These are phyloP conservation scores for Yamadazyma siamensis DNA, from an alignment of 1,139 yeast genomes.

Conservation along the genomic window DNA sequence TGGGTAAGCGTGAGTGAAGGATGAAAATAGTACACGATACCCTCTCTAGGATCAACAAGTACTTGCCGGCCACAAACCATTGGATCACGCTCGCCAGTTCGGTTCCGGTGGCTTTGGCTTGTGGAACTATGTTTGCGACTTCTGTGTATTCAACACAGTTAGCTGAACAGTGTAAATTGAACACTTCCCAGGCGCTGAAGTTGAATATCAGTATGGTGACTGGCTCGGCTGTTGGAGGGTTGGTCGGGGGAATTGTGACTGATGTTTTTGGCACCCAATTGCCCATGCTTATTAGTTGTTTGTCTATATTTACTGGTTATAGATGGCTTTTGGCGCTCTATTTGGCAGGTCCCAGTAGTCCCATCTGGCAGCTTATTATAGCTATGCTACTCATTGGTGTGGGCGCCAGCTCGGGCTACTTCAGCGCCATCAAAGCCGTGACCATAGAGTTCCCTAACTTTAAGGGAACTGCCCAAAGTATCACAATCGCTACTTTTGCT, in stretches of 20 bases:
- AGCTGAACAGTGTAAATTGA: slow-evolving; percentile 27
- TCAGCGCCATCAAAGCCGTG: slow-evolving; percentile 34
- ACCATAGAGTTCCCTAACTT: slow-evolving; percentile 28
- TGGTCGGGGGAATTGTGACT: slow-evolving; percentile 29
- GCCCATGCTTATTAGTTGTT: slow-evolving; percentile 27
- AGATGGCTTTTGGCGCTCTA: slow-evolving; percentile 23
- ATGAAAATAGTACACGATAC: slow-evolving; percentile 11
- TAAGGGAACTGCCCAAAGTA: slow-evolving; percentile 34
- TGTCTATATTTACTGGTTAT: slow-evolving; percentile 25
- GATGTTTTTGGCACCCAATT: slow-evolving; percentile 33
- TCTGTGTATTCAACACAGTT: slow-evolving; percentile 33
- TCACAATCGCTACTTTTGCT: slow-evolving; percentile 39
- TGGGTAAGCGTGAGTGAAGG: too few species aligned
- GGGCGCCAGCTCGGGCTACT: slow-evolving; percentile 33
- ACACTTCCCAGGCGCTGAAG: slow-evolving; percentile 26
- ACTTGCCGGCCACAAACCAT: slow-evolving; percentile 25
- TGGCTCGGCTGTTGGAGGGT: slow-evolving; percentile 32
- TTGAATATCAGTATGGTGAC: slow-evolving; percentile 29
- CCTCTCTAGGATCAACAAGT: slow-evolving; percentile 16
- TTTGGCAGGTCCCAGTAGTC: slow-evolving; percentile 16
- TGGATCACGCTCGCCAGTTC: slow-evolving; percentile 25
- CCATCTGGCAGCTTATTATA: slow-evolving; percentile 16
- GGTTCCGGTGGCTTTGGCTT: slow-evolving; percentile 30
- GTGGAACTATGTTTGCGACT: slow-evolving; percentile 33
- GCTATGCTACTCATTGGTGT: slow-evolving; percentile 32